Conservation (phyloP, 768 basidiomycete species). For the Imleria badia region DNA sequence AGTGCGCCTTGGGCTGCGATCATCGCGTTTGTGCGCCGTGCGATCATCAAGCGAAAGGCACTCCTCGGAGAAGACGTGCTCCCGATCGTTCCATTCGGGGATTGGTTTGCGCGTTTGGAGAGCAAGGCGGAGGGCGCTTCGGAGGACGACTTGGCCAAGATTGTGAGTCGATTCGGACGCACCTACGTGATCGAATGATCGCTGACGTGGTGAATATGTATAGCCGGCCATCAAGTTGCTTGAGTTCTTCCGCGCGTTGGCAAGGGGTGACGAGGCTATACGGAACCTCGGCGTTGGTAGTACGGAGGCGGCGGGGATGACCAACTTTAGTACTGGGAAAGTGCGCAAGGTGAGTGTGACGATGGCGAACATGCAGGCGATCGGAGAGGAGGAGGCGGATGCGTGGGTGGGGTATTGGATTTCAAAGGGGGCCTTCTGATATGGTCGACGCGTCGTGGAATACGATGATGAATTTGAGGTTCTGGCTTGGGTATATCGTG, state of each 20-base stretch:
- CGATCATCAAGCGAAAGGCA: constrained; percentile 13
- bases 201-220: neutral
- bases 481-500: no score
- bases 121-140: constrained; percentile 15
- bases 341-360: constrained; percentile 16
- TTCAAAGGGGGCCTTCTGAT: constrained; percentile 19
- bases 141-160: constrained; percentile 28
- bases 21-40: constrained; percentile 24
- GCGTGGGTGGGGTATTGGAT: constrained; percentile 29
- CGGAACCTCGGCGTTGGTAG: neutral
- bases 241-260: constrained; percentile 31
- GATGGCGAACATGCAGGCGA: constrained; percentile 26
- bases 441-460: no score
- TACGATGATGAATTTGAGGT: no score
- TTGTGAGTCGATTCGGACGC: constrained; percentile 30
- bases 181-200: neutral
- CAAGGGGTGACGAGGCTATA: constrained; percentile 14
- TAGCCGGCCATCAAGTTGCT: constrained; percentile 38
- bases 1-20: constrained; percentile 34
- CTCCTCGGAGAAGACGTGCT: constrained; percentile 9
- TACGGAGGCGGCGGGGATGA: constrained; percentile 22
- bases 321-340: constrained; percentile 19
- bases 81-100: constrained; percentile 32
- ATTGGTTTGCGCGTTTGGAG: constrained; percentile 36
- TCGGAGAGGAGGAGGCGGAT: constrained; percentile 23